These are phyloP conservation scores for Chloranthus sessilifolius DNA, from an alignment of 164 flowering plant species.

Conservation along the genomic window DNA sequence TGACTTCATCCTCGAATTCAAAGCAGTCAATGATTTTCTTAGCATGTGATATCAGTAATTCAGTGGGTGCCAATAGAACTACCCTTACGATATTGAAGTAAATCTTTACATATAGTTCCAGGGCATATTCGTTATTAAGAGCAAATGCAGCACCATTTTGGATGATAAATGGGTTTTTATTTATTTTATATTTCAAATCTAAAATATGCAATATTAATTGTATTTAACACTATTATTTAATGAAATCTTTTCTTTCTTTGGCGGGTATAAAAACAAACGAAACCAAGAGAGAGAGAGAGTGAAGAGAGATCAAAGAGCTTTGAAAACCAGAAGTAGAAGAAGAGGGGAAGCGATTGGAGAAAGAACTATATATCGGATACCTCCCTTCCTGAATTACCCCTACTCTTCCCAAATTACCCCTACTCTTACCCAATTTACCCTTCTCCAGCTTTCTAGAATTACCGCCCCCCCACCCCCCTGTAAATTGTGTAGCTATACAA, in stretches of 20 bases:
- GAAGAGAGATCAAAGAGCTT: constrained; percentile 9
- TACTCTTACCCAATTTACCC: constrained; percentile 1
- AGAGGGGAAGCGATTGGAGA: constrained; percentile 3
- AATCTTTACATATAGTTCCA: no score
- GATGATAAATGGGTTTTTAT: no score
- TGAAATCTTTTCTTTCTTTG: constrained; percentile 10
- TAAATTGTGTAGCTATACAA: no score
- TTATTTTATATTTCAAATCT: no score
- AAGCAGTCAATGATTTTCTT: no score
- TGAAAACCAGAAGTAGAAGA: constrained; percentile 1
- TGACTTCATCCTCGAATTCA: no score
- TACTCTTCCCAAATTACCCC: not conserved
- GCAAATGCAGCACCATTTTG: no score
- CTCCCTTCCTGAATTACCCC: constrained; percentile 2
- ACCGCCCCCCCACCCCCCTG: not conserved
- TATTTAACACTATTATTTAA: constrained; percentile 9
- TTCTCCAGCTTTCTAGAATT: constrained; percentile 6
- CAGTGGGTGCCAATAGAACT: no score
- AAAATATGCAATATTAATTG: no score
- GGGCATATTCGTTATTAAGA: no score
- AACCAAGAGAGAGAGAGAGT: constrained; percentile 10
- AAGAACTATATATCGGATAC: not conserved
- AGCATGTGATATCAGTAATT: no score
- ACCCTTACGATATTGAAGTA: no score
- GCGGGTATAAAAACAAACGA: constrained; percentile 26